Base-by-base conservation (phyloP, 2,329 filamentous ascomycete genomes). In the Verticillium tricorpus region DNA sequence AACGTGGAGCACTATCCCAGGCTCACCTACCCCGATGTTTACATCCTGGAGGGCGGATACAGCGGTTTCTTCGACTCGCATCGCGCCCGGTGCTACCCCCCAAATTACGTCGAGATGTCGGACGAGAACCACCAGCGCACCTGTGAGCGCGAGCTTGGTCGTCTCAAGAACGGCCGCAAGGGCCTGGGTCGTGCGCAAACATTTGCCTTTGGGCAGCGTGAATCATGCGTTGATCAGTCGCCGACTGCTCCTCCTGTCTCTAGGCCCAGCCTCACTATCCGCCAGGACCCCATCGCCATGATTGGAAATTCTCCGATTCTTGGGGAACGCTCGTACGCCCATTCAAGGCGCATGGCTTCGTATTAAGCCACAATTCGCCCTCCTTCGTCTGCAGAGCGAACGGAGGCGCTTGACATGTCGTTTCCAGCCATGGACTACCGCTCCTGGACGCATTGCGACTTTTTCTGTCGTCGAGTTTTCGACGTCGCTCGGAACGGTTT, bases 91-190 rank as follows among this genome's bases (percentile, higher is more conserved):
- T 99, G 95, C 81, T 95, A 89, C 69, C 95, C 95, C 25, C 93
- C 96, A 70, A 93, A 94, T 72, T 99, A 99, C 72, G 92, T 99
- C 63, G 93, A 95, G 76, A 99, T 99, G 95, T 90, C 89, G 67
- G 92, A 91, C 67, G 90, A 94, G 73, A 92, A 94, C 73, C 93
- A 99, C 76, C 91, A 92, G 69, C 89, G 88, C 70, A 95, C 93
- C 54, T 98, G 95, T 74, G 95, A 99, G 80, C 90, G 92, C 69
- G 94, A 96, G 70, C 89, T 99, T 82, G 92, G 93, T 70, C 93
- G 93, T 73, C 87, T 99, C 69, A 94, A 96, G 76, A 90, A 95
- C 73, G 84, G 81, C 69, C 87, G 93, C 69, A 90, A 91, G 68
- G 95, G 94, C 71, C 82, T 99, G 61, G 86, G 87, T 73, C 87